phyloP scores from a whole-genome alignment of 208 protist species.

The Trichomonas vaginalis region DNA sequence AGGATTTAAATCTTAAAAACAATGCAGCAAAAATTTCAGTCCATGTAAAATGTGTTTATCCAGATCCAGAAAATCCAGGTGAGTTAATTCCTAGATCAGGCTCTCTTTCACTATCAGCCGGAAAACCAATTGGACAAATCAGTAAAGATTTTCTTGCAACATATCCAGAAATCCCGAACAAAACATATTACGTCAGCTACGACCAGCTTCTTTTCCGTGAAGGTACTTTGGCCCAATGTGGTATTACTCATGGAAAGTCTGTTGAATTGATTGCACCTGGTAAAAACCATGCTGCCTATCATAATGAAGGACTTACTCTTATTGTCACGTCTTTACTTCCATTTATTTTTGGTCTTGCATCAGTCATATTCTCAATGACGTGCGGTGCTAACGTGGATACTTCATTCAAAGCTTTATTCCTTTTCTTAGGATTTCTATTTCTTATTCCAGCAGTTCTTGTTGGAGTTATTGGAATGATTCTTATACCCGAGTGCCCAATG shows the following conservation, averaged over 20 bases:
- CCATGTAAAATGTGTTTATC: background rate
- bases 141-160: background rate
- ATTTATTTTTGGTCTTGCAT: background rate
- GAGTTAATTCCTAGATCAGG: background rate
- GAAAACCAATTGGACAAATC: background rate
- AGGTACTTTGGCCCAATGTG: background rate
- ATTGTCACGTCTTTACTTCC: background rate
- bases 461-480: background rate
- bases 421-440: background rate
- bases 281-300: background rate
- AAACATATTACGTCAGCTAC: background rate
- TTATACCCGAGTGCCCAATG: background rate
- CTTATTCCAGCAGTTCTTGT: background rate
- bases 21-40: background rate
- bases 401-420: background rate
- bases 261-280: background rate
- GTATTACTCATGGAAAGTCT: conserved; percentile 5
- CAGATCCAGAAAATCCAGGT: background rate
- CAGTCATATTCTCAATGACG: background rate
- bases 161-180: background rate
- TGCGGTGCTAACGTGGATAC: background rate
- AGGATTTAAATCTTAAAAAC: background rate
- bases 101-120: background rate
- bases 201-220: background rate
- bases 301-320: background rate